A percentile compares a stretch with the other conserved stretches of the same genome.
phyloP scores from a whole-genome alignment of 129 eudicot genomes.

The Pittosporum tobira region DNA sequence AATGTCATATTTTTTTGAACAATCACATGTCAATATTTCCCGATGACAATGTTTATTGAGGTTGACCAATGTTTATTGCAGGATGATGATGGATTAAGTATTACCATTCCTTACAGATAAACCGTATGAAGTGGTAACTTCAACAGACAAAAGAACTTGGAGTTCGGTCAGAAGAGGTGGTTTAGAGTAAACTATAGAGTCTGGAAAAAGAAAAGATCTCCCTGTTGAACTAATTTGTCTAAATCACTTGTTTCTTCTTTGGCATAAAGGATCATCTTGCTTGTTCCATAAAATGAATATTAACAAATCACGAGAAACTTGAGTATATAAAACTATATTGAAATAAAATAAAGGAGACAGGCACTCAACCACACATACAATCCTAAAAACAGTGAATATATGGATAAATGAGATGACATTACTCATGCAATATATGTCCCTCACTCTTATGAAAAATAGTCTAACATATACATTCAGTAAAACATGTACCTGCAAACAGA shows the following conservation, averaged over 20 bases:
- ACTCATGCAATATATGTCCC: background rate
- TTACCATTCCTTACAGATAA: background rate
- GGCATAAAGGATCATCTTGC: too few relatives aligned
- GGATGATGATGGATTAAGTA: too few relatives aligned
- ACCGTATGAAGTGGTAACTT: background rate
- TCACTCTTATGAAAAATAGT: background rate
- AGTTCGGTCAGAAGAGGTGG: background rate
- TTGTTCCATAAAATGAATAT: too few relatives aligned
- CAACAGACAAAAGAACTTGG: background rate
- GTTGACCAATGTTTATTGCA: too few relatives aligned
- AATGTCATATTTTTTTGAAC: too few relatives aligned
- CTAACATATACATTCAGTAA: slow-evolving; percentile 2
- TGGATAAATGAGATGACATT: too few relatives aligned
- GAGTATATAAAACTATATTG: background rate
- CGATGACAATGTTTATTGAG: too few relatives aligned
- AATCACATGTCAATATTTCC: too few relatives aligned
- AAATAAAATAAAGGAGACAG: background rate
- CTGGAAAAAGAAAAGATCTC: too few relatives aligned
- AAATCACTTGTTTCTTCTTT: too few relatives aligned
- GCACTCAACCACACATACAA: background rate
- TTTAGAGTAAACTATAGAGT: too few relatives aligned
- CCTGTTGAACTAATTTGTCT: background rate
- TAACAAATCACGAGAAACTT: background rate
- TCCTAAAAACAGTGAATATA: background rate
- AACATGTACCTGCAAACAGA: slow-evolving; percentile 73